Evolutionary conservation across 106 monocot genomes (phyloP).

Genomic region (Platanthera guangdongensis): DNA sequence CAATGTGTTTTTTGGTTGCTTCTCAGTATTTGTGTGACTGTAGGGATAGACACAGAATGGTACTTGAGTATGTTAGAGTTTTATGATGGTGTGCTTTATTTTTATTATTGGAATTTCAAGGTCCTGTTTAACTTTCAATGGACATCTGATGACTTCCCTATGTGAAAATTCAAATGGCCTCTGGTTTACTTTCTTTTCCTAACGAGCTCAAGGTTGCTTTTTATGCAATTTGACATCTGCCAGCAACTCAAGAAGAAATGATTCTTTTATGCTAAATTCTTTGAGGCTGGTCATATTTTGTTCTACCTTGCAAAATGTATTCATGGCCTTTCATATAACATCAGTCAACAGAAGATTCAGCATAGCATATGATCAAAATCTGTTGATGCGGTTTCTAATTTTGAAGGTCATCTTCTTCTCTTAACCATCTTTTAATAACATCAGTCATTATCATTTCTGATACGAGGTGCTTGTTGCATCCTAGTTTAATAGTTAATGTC

Average conservation of each 20-base stretch:
- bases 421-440: neutral
- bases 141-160: neutral
- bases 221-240: neutral
- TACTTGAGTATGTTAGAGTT: neutral
- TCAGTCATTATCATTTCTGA: too few relatives aligned
- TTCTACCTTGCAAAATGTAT: neutral
- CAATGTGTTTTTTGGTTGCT: constrained; percentile 1
- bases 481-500: neutral
- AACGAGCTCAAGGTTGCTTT: neutral
- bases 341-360: neutral
- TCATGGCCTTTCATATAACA: neutral
- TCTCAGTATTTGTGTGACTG: neutral
- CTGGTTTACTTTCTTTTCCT: neutral
- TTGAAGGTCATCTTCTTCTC: neutral
- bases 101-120: neutral
- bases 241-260: neutral
- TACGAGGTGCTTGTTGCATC: too few relatives aligned
- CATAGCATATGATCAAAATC: too few relatives aligned
- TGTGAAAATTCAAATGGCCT: neutral
- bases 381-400: neutral
- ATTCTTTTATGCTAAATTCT: neutral
- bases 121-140: neutral
- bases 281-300: neutral
- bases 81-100: neutral
- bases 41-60: neutral